Base-by-base conservation (phyloP, 1,284 basidiomycete species). In the Violaceomyces palustris region DNA sequence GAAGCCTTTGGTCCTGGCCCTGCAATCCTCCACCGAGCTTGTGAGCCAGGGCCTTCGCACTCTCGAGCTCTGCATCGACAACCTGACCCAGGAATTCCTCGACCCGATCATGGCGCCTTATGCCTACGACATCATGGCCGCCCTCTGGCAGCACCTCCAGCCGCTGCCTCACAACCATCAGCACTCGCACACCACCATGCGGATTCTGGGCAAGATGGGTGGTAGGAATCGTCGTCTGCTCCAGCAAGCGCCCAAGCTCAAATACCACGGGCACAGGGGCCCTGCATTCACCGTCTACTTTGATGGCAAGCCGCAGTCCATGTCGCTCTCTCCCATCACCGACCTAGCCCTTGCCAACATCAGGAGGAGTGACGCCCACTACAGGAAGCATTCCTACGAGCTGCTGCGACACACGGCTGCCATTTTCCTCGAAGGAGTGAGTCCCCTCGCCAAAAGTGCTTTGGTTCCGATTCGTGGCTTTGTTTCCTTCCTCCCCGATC, bases 61-160 rank as follows among this genome's bases (percentile, higher is more conserved):
- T 0, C 81, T 99, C 48, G 96, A 99, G 75, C 80, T 99, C n/a
- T 98, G 93, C 76, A 96, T 99, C 72, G 96, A 99, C 78, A 99
- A 98, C 69, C 80, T 99, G 19, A 97, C 92, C 0, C 90, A 92
- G 15, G 94, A 98, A 73, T 99, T 98, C 78, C 80, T 99, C 22
- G 94, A 98, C 67, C 96, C 94, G 0, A 94, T 92, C 2, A 83
- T 99, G 69, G 88, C 84, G 52, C 90, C 89, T 10, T 71, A 72
- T 45, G 56, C 62, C 19, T 56, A 90, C 34, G 92, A 98, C 58
- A 80, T 99, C 50, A 97, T 94, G 88, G 86, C 87, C 52, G 93
- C 92, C 0, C 79, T 73, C 21, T 71, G 68, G 69, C 57, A 58
- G 45, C 69, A 72, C 27, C 78, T 99, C 32, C 89, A 87, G 69